Base-by-base conservation (phyloP, 257 asterid genomes). In the Capsicum baccatum region DNA sequence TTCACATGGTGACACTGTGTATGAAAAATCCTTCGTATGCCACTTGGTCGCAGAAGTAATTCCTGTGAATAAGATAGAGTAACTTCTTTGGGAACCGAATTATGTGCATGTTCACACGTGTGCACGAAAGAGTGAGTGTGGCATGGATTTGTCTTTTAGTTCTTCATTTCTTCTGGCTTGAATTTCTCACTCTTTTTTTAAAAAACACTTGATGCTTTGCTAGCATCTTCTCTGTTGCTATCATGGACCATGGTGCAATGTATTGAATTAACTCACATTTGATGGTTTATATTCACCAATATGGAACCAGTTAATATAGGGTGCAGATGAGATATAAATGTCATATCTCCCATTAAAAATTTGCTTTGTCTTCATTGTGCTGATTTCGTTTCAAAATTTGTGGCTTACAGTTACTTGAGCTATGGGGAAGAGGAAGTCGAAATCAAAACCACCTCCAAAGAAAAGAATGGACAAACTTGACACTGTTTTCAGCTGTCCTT, bases 361-460 rank as follows among this genome's bases (percentile, higher is more conserved):
- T 48, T 60, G 5, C 83, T 64, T 80, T 44, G 19, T 21, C 52
- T 59, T 60, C 83, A 39, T 64, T 64, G 64, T 64, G 55, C 17
- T 60, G 59, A 60, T 26, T 12, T 80, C 6, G 6, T 80, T 60
- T 19, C n/a, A 33, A 80, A 59, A 60, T 16, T 80, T 80, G 9
- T 59, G 59, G 16, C 37, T 60, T 21, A 60, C 44, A 80, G 83
- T 39, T 58, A 11, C 44, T 82, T 88, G 87, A 89, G 83, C 83
- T 47, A 96, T 94, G 99, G 98, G 99, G 42, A 96, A 94, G 94
- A 94, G 99, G 90, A 96, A 96, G 90, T 92, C 99, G 4, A 93
- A 92, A 87, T 94, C 98, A 7, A 96, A 96, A 92, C 98, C 99
- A 15, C 91, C 97, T 42, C 93, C 98, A 21, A 96, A 91, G 96